Conservation (phyloP, 345 rosid species). For the Acer negundo region DNA sequence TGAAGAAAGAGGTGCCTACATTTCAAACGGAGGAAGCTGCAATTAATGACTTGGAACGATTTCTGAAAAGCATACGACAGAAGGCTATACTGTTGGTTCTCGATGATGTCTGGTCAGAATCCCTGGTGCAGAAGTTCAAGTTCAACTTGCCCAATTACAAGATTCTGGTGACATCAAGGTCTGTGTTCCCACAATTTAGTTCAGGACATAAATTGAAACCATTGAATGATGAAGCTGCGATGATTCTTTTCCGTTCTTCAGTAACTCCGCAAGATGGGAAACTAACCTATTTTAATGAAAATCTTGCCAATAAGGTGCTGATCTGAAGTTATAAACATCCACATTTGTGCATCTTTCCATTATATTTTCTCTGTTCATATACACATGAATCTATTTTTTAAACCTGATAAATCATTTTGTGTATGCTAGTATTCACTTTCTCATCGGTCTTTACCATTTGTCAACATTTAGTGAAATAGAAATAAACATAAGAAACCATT, state of each 20-base stretch:
- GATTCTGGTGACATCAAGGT: slow-evolving; percentile 69
- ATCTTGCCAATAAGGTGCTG: slow-evolving; percentile 37
- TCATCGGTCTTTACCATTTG: background rate
- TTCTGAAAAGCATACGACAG: slow-evolving; percentile 23
- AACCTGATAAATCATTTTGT: no score
- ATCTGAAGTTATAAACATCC: background rate
- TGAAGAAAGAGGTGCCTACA: background rate
- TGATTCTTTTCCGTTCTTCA: slow-evolving; percentile 39
- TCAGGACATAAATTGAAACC: slow-evolving; percentile 32
- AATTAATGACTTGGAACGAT: slow-evolving; percentile 19
- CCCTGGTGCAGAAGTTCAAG: slow-evolving; percentile 33
- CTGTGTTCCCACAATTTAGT: slow-evolving; percentile 37
- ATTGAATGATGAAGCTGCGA: slow-evolving; percentile 37
- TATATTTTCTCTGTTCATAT: no score
- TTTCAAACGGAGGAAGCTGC: slow-evolving; percentile 37
- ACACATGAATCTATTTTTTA: no score
- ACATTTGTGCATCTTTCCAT: background rate
- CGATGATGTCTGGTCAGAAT: slow-evolving; percentile 70
- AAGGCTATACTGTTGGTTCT: slow-evolving; percentile 55
- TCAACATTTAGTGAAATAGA: background rate
- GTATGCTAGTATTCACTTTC: background rate
- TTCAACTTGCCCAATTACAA: slow-evolving; percentile 35
- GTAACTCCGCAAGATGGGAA: slow-evolving; percentile 18
- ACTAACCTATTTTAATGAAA: slow-evolving; percentile 22
- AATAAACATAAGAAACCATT: background rate